Evolutionary conservation across 1,284 basidiomycete species (phyloP).

Genomic region (Puccinia horiana): DNA sequence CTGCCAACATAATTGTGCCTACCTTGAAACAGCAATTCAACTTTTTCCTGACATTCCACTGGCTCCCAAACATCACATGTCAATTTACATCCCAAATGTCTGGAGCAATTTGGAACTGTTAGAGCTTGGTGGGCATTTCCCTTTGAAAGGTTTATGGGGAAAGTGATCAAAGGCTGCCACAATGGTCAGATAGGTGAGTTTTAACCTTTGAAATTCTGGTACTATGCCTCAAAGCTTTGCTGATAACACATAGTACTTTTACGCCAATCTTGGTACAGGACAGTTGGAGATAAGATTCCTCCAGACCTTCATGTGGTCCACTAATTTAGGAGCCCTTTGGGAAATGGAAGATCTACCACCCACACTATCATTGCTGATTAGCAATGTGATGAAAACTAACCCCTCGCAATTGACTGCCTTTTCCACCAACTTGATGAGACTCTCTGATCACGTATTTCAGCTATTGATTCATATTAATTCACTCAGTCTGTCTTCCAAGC

Average conservation of each 20-base stretch:
- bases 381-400: neutral
- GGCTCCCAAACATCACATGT: slow-evolving; percentile 15
- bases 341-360: neutral
- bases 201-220: neutral
- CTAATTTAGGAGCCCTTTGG: neutral
- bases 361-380: neutral
- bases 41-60: neutral
- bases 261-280: too few species aligned
- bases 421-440: neutral
- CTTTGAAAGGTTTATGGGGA: slow-evolving; percentile 21
- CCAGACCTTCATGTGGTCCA: neutral
- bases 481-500: neutral
- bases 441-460: neutral
- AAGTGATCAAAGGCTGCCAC: neutral
- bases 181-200: slow-evolving; percentile 24
- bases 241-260: too few species aligned
- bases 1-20: neutral
- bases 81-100: neutral
- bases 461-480: neutral
- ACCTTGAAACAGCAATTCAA: neutral
- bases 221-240: too few species aligned
- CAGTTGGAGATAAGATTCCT: slow-evolving; percentile 14
- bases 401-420: neutral
- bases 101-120: slow-evolving; percentile 28
- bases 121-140: slow-evolving; percentile 31